These are phyloP conservation scores for Rubus idaeus DNA, from an alignment of 306 rosid species.

Conservation along the genomic window DNA sequence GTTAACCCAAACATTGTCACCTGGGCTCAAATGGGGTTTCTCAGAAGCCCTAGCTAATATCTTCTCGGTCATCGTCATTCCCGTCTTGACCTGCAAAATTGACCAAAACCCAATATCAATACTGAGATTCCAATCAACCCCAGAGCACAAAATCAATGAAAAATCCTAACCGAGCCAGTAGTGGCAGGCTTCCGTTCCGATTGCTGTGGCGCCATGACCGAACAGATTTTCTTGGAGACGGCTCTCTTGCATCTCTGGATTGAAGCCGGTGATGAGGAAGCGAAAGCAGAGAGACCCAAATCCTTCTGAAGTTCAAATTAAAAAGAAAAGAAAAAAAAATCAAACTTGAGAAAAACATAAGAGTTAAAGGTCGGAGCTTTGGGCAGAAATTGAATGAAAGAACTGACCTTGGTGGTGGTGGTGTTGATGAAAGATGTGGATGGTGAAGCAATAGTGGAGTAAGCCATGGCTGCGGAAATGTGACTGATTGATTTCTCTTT, in stretches of 20 bases:
- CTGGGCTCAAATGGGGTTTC: conserved; percentile 67
- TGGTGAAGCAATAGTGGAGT: conserved; percentile 47
- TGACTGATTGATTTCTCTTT: no score
- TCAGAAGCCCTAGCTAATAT: conserved; percentile 80
- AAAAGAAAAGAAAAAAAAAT: neutral
- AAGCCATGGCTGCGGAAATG: conserved; percentile 48
- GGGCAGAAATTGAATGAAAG: neutral
- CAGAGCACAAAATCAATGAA: neutral
- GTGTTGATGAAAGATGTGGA: conserved; percentile 39
- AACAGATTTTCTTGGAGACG: conserved; percentile 50
- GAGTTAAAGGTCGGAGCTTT: neutral
- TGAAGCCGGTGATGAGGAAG: conserved; percentile 36
- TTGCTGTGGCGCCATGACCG: conserved; percentile 71
- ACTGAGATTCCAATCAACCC: neutral
- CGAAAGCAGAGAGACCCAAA: conserved; percentile 40
- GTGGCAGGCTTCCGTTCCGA: conserved; percentile 71
- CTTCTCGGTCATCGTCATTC: conserved; percentile 95
- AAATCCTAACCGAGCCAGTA: conserved; percentile 49
- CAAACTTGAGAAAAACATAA: neutral
- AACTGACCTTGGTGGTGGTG: conserved; percentile 42
- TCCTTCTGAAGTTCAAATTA: conserved; percentile 40
- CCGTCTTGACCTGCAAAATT: conserved; percentile 64
- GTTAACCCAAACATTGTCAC: conserved; percentile 88
- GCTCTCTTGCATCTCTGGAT: conserved; percentile 44
- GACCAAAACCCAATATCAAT: conserved; percentile 7